phyloP scores from a whole-genome alignment of 2,329 filamentous ascomycete species.

The Hypoxylon sp. region DNA sequence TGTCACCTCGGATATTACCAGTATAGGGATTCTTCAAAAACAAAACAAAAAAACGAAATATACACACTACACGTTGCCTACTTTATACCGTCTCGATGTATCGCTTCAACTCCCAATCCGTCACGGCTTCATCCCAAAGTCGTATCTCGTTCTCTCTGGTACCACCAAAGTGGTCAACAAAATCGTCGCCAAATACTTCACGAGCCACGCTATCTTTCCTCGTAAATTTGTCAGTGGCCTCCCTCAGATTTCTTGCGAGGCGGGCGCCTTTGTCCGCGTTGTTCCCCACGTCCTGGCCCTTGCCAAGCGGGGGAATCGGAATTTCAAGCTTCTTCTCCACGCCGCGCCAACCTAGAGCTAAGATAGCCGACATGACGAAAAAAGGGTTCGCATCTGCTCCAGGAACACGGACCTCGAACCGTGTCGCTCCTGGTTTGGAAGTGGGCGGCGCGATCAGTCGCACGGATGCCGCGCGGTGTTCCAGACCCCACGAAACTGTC shows the following conservation, averaged over 20 bases:
- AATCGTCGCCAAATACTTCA: constrained; percentile 91
- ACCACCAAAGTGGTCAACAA: constrained; percentile 94
- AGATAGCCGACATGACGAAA: constrained; percentile 84
- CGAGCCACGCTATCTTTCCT: constrained; percentile 84
- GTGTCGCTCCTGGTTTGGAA: constrained; percentile 81
- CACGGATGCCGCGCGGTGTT: constrained; percentile 92
- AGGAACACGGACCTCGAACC: constrained; percentile 91
- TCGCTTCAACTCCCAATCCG: constrained; percentile 86
- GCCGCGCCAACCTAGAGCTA: constrained; percentile 89
- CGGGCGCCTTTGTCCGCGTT: constrained; percentile 74
- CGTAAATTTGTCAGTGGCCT: constrained; percentile 83
- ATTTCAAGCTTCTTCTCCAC: constrained; percentile 92
- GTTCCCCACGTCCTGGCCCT: constrained; percentile 83
- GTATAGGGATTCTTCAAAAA: too few species aligned
- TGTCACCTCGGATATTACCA: too few species aligned
- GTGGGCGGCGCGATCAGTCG: constrained; percentile 90
- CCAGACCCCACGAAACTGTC: constrained; percentile 95
- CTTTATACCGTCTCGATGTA: constrained; percentile 78
- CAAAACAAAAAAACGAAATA: too few species aligned
- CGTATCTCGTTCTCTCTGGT: constrained; percentile 91
- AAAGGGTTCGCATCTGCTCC: constrained; percentile 95
- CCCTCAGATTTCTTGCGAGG: constrained; percentile 83
- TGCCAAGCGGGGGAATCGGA: constrained; percentile 80
- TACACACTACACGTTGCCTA: too few species aligned
- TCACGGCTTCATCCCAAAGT: constrained; percentile 94